Base-by-base conservation (phyloP, 2,329 filamentous ascomycete species). In the Alternaria triticina region DNA sequence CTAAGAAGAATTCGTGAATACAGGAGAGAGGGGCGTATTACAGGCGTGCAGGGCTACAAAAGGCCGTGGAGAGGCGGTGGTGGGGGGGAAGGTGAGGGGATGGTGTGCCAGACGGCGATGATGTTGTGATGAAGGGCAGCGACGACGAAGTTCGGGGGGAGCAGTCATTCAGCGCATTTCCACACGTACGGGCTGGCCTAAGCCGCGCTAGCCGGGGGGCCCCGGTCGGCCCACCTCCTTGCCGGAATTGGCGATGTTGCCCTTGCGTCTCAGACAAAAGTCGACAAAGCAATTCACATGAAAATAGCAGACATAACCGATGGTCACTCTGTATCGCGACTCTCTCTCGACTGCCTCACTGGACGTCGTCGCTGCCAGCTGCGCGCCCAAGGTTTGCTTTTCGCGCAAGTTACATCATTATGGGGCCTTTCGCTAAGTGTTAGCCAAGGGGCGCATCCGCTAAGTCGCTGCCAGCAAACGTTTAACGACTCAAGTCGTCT, bases 1-100 rank as follows among this genome's bases (percentile, higher is more conserved):
- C 54, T 59, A 57, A 57, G 44, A 68, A 64, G 61, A 71, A 74
- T 70, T 69, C 59, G 74, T 65, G 62, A 66, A 67, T 62, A 61
- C 61, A 64, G 57, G 64, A 71, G 63, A 69, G 61, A 61, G 52
- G 64, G 60, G 63, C 40, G 66, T 64, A 69, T 68, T 74, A 71
- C 69, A 73, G 65, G 49, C 44, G 65, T 65, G 68, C 68, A 71
- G 69, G 66, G 70, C 71, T 72, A 70, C 66, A 71, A 54, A 49
- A 66, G 56, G 65, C 72, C 73, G 70, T 67, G 43, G 50, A 64
- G 56, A 66, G 66, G 65, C 60, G 69, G 64, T 47, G 46, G 27
- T 33, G 56, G 46, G 59, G 70, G 58, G 45, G 65, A 64, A 58
- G 65, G 66, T 59, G 55, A 57, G 61, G 60, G 58, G 56, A 54